phyloP scores from a whole-genome alignment of 148 eudicot species.

The Rhododendron molle region DNA sequence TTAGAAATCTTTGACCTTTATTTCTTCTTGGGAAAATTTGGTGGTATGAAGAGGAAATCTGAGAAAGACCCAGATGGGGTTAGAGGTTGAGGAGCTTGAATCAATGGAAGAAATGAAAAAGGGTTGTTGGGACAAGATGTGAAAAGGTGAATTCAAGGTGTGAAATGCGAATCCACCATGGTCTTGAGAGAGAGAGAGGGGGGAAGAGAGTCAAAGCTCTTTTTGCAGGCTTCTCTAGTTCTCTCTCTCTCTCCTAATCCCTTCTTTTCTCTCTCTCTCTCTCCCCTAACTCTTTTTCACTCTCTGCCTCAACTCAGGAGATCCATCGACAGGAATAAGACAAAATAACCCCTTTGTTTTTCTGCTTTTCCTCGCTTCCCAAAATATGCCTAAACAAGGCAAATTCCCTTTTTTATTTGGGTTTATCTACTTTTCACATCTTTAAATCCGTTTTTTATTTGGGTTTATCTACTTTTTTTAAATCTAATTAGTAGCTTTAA shows the following conservation, averaged over 20 bases:
- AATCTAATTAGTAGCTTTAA: not conserved
- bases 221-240: slow-evolving; percentile 6
- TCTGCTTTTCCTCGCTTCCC: not conserved
- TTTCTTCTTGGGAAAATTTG: not conserved
- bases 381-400: not conserved
- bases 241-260: not conserved
- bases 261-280: not conserved
- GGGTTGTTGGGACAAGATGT: not conserved
- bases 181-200: slow-evolving; percentile 1
- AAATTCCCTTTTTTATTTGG: not conserved
- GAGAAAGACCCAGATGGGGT: not conserved
- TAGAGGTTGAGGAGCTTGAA: not conserved
- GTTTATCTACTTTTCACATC: not conserved
- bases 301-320: not conserved
- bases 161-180: slow-evolving; percentile 3
- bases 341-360: not conserved
- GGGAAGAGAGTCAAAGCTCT: slow-evolving; percentile 8
- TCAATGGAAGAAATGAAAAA: not conserved
- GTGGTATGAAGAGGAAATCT: not conserved
- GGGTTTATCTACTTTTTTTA: not conserved
- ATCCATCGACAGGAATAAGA: slow-evolving; percentile 1
- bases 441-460: not conserved
- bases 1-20: not conserved
- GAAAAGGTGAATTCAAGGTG: slow-evolving; percentile 9
- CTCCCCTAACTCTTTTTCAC: not conserved